Percentiles rank a stretch among this genome's conserved stretches.
Conservation (phyloP, 129 eudicot genomes). For the Mikania micrantha region DNA sequence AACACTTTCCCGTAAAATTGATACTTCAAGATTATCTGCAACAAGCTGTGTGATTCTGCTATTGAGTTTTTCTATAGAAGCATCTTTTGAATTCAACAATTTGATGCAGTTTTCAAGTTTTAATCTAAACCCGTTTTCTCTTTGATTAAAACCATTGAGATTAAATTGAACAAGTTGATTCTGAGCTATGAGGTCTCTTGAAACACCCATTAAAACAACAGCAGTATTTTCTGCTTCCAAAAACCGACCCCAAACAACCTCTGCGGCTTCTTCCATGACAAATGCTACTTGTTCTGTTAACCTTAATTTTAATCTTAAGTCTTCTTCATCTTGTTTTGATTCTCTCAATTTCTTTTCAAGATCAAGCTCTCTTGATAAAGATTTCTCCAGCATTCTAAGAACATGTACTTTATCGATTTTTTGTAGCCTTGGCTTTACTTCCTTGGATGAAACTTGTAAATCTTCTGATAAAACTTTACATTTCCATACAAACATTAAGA, state of each 20-base stretch:
- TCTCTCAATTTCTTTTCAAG: constrained; percentile 72
- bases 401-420: constrained; percentile 53
- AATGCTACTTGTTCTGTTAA: constrained; percentile 64
- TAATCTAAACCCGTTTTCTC: constrained; percentile 52
- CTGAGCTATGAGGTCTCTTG: constrained; percentile 61
- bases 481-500: constrained; percentile 15
- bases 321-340: constrained; percentile 71
- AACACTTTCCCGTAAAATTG: constrained; percentile 40
- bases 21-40: constrained; percentile 44
- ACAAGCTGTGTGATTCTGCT: constrained; percentile 38
- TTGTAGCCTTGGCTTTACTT: constrained; percentile 35
- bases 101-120: constrained; percentile 48
- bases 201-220: constrained; percentile 72
- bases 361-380: constrained; percentile 76
- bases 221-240: constrained; percentile 79
- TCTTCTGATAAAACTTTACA: constrained; percentile 30
- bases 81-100: constrained; percentile 47
- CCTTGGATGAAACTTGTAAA: constrained; percentile 20
- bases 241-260: constrained; percentile 77
- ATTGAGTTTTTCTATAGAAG: constrained; percentile 41
- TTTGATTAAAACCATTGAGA: constrained; percentile 36
- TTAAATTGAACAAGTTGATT: constrained; percentile 49
- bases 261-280: constrained; percentile 84
- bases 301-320: constrained; percentile 49
- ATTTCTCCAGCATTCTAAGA: constrained; percentile 77